Evolutionary conservation across 345 rosid species (phyloP).

Genomic region (Clausena lansium): DNA sequence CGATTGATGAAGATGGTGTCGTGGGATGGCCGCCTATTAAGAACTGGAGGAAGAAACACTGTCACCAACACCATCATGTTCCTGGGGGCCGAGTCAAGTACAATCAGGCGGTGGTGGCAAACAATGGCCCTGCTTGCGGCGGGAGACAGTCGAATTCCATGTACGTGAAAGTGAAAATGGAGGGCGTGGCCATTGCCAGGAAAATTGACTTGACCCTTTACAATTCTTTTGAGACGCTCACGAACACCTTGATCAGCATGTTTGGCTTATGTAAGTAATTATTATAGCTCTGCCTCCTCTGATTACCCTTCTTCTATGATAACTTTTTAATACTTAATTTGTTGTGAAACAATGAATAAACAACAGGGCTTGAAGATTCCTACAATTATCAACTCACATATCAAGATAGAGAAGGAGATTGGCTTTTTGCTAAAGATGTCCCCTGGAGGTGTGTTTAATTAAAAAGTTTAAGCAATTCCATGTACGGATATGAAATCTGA

Average conservation of each 20-base stretch:
- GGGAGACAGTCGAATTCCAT: constrained; percentile 22
- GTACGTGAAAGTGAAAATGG: constrained; percentile 54
- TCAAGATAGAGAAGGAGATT: constrained; percentile 42
- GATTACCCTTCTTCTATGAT: not conserved
- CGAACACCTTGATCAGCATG: constrained; percentile 35
- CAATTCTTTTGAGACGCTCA: constrained; percentile 32
- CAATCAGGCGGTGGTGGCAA: constrained; percentile 9
- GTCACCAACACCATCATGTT: not conserved
- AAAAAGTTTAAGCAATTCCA: not conserved
- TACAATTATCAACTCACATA: constrained; percentile 27
- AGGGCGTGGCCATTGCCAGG: constrained; percentile 50
- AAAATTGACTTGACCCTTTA: constrained; percentile 41
- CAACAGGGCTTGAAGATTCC: constrained; percentile 37
- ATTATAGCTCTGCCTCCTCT: not conserved
- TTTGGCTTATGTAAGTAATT: constrained; percentile 33
- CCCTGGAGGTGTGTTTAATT: constrained; percentile 35
- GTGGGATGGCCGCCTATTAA: constrained; percentile 49
- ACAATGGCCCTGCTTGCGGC: constrained; percentile 13
- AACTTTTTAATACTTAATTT: not conserved
- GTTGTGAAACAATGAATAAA: not conserved
- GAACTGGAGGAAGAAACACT: constrained; percentile 16
- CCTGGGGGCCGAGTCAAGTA: not conserved
- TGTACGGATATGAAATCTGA: not conserved
- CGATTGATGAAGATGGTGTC: constrained; percentile 21
- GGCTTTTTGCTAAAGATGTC: constrained; percentile 36